phyloP scores from a whole-genome alignment of 2,329 filamentous ascomycete genomes.

The Curvularia verruculosa region DNA sequence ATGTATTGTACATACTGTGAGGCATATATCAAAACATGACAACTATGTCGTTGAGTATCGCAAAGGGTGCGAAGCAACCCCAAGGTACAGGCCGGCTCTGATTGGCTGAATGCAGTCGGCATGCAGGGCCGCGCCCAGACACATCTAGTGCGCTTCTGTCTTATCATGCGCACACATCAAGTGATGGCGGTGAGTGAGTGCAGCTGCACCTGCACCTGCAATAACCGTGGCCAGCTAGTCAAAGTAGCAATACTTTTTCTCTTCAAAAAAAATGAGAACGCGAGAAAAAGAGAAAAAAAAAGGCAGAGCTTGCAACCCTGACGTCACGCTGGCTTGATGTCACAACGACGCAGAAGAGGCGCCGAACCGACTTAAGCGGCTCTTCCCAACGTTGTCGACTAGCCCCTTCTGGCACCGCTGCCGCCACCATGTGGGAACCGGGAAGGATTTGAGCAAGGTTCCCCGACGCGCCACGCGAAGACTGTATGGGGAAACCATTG shows the following conservation, averaged over 20 bases:
- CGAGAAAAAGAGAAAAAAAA: neutral
- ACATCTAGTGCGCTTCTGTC: conserved; percentile 2
- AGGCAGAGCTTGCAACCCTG: conserved; percentile 3
- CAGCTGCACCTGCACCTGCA: neutral
- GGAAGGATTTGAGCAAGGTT: conserved; percentile 19
- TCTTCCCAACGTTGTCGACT: neutral
- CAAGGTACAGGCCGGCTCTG: neutral
- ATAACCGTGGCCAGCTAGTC: neutral
- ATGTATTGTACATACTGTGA: neutral
- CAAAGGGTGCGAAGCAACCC: neutral
- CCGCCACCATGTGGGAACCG: conserved; percentile 12
- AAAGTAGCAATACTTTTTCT: neutral
- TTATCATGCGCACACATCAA: conserved; percentile 6
- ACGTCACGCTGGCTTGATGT: conserved; percentile 6
- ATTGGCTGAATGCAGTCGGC: neutral
- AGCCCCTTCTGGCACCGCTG: conserved; percentile 7
- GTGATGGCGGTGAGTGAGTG: conserved; percentile 5
- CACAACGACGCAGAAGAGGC: conserved; percentile 1
- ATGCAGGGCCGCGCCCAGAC: conserved; percentile 8
- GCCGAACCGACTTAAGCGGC: neutral
- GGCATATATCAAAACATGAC: neutral
- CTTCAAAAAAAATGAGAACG: neutral
- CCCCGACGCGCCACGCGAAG: conserved; percentile 12
- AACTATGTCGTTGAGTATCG: neutral
- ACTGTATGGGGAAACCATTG: conserved; percentile 6